phyloP scores from a whole-genome alignment of 768 basidiomycete species.

The Termitomyces heimii region DNA sequence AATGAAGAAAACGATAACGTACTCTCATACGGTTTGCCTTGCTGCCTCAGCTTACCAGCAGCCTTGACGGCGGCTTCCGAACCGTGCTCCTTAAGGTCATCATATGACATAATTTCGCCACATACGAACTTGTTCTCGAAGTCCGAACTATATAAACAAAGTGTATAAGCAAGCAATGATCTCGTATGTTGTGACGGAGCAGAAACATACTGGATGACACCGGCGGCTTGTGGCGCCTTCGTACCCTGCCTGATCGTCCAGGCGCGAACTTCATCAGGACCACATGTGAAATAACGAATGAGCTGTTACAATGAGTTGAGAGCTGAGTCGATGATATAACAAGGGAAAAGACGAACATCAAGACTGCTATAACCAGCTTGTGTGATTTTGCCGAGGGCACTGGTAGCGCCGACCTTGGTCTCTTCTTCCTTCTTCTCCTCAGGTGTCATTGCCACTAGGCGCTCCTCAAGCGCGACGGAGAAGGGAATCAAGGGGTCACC shows the following conservation, averaged over 20 bases:
- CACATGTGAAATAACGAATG: slow-evolving; percentile 96
- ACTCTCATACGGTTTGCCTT: slow-evolving; percentile 97
- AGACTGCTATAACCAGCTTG: slow-evolving; percentile 88
- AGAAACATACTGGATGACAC: slow-evolving; percentile 85
- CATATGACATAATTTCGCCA: slow-evolving; percentile 93
- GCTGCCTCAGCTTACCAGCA: slow-evolving; percentile 90
- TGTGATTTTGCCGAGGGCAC: slow-evolving; percentile 88
- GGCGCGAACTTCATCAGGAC: slow-evolving; percentile 93
- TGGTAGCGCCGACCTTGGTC: slow-evolving; percentile 64
- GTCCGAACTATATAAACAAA: slow-evolving; percentile 56
- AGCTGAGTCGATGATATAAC: not conserved
- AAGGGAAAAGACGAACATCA: slow-evolving; percentile 44
- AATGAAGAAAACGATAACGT: slow-evolving; percentile 21
- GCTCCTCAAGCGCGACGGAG: slow-evolving; percentile 93
- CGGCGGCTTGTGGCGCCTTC: slow-evolving; percentile 95
- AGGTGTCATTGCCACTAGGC: slow-evolving; percentile 54
- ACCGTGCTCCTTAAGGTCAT: slow-evolving; percentile 87
- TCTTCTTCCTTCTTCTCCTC: slow-evolving; percentile 80
- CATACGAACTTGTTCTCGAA: slow-evolving; percentile 98
- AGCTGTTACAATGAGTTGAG: slow-evolving; percentile 38
- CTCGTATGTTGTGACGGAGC: not conserved
- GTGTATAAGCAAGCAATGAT: not conserved
- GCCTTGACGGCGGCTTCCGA: slow-evolving; percentile 91
- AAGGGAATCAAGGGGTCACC: slow-evolving; percentile 96
- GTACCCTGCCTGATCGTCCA: slow-evolving; percentile 96